These are phyloP conservation scores for Lactarius hengduanensis DNA, from an alignment of 768 basidiomycete species.

Conservation along the genomic window DNA sequence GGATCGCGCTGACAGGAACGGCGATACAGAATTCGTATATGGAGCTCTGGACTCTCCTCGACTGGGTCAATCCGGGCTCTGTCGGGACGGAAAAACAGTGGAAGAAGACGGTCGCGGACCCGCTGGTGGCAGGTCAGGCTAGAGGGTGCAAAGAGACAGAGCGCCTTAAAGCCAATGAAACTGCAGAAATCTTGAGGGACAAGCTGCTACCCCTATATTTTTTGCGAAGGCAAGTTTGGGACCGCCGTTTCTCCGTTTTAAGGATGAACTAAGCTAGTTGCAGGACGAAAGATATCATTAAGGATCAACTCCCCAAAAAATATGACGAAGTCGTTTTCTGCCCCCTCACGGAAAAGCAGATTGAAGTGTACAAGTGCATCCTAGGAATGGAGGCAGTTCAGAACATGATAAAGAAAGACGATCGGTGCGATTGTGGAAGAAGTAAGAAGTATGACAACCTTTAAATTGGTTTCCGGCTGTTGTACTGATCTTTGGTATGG, in stretches of 20 bases:
- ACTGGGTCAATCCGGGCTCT: constrained; percentile 85
- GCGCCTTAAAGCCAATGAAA: constrained; percentile 54
- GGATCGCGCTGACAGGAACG: constrained; percentile 88
- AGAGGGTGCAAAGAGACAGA: constrained; percentile 61
- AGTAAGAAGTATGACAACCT: constrained; percentile 45
- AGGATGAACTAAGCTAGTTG: constrained; percentile 9
- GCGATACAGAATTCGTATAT: constrained; percentile 85
- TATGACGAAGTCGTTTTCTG: constrained; percentile 92
- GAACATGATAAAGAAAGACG: constrained; percentile 68
- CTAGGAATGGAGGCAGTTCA: constrained; percentile 64
- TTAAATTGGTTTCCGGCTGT: neutral
- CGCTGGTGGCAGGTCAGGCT: constrained; percentile 67
- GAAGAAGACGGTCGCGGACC: constrained; percentile 67
- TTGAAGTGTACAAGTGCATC: constrained; percentile 68
- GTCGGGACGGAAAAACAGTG: constrained; percentile 76
- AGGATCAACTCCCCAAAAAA: constrained; percentile 81
- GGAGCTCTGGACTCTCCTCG: constrained; percentile 89
- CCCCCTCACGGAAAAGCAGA: constrained; percentile 72
- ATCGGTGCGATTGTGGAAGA: constrained; percentile 71
- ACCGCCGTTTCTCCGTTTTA: neutral
- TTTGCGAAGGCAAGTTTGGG: constrained; percentile 58
- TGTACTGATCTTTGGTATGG: constrained; percentile 35
- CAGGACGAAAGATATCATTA: constrained; percentile 76
- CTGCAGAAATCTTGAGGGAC: constrained; percentile 61
- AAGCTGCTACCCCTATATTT: constrained; percentile 81